phyloP scores from a whole-genome alignment of 495 filamentous ascomycete genomes.

The Hypoxylon cercidicola region DNA sequence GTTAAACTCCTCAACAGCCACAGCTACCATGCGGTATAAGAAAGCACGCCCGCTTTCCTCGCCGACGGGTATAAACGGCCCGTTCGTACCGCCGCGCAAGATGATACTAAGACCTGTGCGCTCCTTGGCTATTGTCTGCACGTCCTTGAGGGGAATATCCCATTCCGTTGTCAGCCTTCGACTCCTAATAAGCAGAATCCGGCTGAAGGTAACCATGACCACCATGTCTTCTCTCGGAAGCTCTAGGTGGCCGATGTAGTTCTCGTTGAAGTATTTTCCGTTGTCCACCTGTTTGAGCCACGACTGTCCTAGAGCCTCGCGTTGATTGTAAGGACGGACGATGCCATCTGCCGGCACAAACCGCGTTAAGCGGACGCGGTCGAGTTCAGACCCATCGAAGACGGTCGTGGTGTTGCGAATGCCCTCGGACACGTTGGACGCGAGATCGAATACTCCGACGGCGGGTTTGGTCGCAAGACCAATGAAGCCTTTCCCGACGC shows the following conservation, averaged over 20 bases:
- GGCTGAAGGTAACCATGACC: constrained; percentile 91
- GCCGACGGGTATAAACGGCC: constrained; percentile 92
- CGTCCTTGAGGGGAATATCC: constrained; percentile 94
- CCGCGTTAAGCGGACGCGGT: constrained; percentile 89
- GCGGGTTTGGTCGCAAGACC: constrained; percentile 95
- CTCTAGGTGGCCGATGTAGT: constrained; percentile 96
- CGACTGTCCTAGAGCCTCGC: constrained; percentile 95
- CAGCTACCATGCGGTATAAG: constrained; percentile 72
- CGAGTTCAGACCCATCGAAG: constrained; percentile 92
- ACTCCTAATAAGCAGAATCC: constrained; percentile 89
- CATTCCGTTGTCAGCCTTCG: constrained; percentile 88
- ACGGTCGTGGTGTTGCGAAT: constrained; percentile 99
- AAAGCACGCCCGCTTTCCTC: constrained; percentile 90
- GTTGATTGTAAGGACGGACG: constrained; percentile 93
- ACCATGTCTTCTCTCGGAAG: constrained; percentile 90
- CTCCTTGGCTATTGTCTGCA: constrained; percentile 97
- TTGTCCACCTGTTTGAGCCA: constrained; percentile 99
- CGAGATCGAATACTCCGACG: constrained; percentile 95
- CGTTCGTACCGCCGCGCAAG: constrained; percentile 88
- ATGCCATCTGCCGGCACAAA: constrained; percentile 93
- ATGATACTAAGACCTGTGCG: constrained; percentile 90
- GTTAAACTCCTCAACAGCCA: constrained; percentile 69
- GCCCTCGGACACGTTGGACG: constrained; percentile 94
- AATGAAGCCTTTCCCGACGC: constrained; percentile 92
- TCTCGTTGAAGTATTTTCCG: constrained; percentile 95